Evolutionary conservation across 2,329 filamentous ascomycete genomes (phyloP).

Genomic region (Aspergillus sp.): DNA sequence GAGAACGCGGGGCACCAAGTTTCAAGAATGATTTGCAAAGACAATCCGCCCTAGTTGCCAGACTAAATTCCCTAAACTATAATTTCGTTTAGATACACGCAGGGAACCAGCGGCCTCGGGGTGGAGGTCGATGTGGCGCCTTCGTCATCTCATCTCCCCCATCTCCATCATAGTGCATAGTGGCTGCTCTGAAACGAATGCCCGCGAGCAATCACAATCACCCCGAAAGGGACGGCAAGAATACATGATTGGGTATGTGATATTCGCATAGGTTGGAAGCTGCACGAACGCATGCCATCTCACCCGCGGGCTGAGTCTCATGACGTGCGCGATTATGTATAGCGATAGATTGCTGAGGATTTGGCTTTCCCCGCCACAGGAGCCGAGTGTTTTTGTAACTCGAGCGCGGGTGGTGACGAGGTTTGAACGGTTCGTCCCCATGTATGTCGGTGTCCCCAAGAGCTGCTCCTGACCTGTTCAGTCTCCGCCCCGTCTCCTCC

Average conservation of each 20-base stretch:
- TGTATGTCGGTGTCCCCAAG: not conserved
- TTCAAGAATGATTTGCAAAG: not conserved
- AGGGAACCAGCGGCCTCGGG: not conserved
- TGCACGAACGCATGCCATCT: slow-evolving; percentile 4
- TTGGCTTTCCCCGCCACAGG: slow-evolving; percentile 3
- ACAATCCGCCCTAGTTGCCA: not conserved
- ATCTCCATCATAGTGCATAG: not conserved
- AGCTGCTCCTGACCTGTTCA: slow-evolving; percentile 7
- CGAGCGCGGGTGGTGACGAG: not conserved
- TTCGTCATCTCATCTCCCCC: not conserved
- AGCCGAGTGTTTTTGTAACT: slow-evolving; percentile 6
- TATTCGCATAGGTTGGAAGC: not conserved
- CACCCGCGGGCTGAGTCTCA: slow-evolving; percentile 6
- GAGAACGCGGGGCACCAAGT: not conserved
- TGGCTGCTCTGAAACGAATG: slow-evolving; percentile 1
- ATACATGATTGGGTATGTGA: slow-evolving; percentile 2
- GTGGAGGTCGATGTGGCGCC: not conserved
- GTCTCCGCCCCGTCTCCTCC: not conserved
- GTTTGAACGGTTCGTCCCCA: not conserved
- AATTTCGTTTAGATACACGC: not conserved
- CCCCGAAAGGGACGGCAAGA: not conserved
- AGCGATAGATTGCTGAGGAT: not conserved
- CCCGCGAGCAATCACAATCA: not conserved
- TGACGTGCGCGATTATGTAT: slow-evolving; percentile 12
- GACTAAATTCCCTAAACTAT: slow-evolving; percentile 2